A percentile compares a stretch with the other conserved stretches of the same genome.
Conservation (phyloP, 2,329 filamentous ascomycete species). For the Pleomassaria siparia region DNA sequence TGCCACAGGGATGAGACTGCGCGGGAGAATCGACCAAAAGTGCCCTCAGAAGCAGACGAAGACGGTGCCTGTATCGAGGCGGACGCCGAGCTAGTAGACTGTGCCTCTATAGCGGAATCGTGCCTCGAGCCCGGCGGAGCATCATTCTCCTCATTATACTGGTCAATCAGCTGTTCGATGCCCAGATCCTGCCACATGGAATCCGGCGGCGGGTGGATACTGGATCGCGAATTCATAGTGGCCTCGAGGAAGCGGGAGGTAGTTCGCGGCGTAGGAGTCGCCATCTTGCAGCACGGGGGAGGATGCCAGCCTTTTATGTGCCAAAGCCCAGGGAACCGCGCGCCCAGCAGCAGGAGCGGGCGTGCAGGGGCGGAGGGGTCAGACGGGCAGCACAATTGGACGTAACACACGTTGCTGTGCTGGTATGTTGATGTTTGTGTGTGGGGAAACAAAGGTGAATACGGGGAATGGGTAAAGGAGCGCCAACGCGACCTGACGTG, state of each 20-base stretch:
- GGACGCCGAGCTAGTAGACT: constrained; percentile 2
- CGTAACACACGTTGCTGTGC: no score
- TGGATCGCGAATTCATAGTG: constrained; percentile 32
- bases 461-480: no score
- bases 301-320: neutral
- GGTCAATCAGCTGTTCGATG: constrained; percentile 27
- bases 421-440: constrained; percentile 3
- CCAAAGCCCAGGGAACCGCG: neutral
- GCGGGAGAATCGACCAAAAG: constrained; percentile 32
- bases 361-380: neutral
- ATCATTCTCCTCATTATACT: constrained; percentile 23
- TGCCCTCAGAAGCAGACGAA: constrained; percentile 17
- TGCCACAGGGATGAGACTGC: constrained; percentile 28
- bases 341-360: neutral
- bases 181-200: constrained; percentile 30
- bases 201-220: constrained; percentile 33
- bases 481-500: neutral
- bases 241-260: constrained; percentile 31
- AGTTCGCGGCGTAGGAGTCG: constrained; percentile 10
- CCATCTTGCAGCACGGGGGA: constrained; percentile 4
- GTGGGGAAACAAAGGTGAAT: constrained; percentile 1
- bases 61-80: constrained; percentile 9
- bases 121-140: neutral
- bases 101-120: neutral
- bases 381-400: no score